Percentiles rank a stretch among this genome's conserved stretches.
phyloP scores from a whole-genome alignment of 2,329 filamentous ascomycete species.

The Colletotrichum somersetense region DNA sequence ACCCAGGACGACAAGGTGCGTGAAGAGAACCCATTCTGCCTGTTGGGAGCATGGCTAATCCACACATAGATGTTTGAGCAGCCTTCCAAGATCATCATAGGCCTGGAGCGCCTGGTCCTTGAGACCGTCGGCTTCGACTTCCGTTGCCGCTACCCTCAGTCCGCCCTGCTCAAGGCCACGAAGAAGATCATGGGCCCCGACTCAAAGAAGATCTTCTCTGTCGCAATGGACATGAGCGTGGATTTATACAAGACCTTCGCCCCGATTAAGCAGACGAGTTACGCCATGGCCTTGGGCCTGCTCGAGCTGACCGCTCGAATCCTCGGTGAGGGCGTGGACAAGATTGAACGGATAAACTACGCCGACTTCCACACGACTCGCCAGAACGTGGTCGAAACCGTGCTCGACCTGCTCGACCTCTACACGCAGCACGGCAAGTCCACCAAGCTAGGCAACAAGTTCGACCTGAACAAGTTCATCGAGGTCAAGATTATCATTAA shows the following conservation, averaged over 20 bases:
- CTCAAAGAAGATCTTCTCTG: constrained; percentile 69
- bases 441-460: constrained; percentile 79
- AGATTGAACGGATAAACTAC: constrained; percentile 63
- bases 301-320: constrained; percentile 84
- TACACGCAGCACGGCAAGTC: constrained; percentile 86
- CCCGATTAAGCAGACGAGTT: constrained; percentile 88
- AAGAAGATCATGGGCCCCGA: constrained; percentile 65
- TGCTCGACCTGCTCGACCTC: constrained; percentile 90
- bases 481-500: constrained; percentile 89
- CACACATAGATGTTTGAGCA: constrained; percentile 79
- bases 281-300: constrained; percentile 86
- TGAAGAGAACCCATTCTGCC: background rate
- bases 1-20: constrained; percentile 86
- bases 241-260: constrained; percentile 95
- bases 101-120: constrained; percentile 90
- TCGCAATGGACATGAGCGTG: constrained; percentile 85
- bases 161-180: constrained; percentile 83
- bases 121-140: constrained; percentile 96
- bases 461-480: constrained; percentile 84
- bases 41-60: background rate
- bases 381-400: constrained; percentile 75
- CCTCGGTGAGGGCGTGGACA: constrained; percentile 66
- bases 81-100: constrained; percentile 84
- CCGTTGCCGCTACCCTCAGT: constrained; percentile 87
- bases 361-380: constrained; percentile 61